These are phyloP conservation scores for Colletotrichum lupini DNA, from an alignment of 2,329 filamentous ascomycete genomes.

Conservation along the genomic window DNA sequence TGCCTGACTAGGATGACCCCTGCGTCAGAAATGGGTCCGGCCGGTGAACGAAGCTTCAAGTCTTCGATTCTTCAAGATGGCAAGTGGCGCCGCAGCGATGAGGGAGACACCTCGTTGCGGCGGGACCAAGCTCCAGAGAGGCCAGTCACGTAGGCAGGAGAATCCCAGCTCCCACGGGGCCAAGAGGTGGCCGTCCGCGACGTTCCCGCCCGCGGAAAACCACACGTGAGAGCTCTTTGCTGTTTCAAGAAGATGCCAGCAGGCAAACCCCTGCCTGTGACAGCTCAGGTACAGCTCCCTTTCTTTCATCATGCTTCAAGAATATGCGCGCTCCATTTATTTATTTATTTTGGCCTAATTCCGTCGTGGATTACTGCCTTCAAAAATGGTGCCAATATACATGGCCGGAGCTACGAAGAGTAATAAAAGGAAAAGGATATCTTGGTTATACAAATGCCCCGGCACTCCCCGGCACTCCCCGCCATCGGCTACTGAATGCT, in stretches of 20 bases:
- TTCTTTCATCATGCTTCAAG: background rate
- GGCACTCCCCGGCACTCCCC: slow-evolving; percentile 29
- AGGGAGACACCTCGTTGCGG: slow-evolving; percentile 8
- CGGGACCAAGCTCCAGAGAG: slow-evolving; percentile 24
- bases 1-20: background rate
- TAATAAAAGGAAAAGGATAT: slow-evolving; percentile 36
- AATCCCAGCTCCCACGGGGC: slow-evolving; percentile 20
- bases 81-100: background rate
- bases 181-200: slow-evolving; percentile 5
- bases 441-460: slow-evolving; percentile 36
- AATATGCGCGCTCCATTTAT: background rate
- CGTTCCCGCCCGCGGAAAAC: background rate
- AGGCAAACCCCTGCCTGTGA: slow-evolving; percentile 23
- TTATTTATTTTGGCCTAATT: background rate
- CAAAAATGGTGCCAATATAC: slow-evolving; percentile 24
- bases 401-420: slow-evolving; percentile 34
- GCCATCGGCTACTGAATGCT: slow-evolving; percentile 33
- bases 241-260: slow-evolving; percentile 17
- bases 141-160: slow-evolving; percentile 11
- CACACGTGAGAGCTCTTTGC: slow-evolving; percentile 9
- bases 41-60: slow-evolving; percentile 26
- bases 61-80: background rate
- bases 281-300: background rate
- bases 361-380: slow-evolving; percentile 30
- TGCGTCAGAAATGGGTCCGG: background rate